Conservation (phyloP, 768 basidiomycete genomes). For the Termitomyces sp. region DNA sequence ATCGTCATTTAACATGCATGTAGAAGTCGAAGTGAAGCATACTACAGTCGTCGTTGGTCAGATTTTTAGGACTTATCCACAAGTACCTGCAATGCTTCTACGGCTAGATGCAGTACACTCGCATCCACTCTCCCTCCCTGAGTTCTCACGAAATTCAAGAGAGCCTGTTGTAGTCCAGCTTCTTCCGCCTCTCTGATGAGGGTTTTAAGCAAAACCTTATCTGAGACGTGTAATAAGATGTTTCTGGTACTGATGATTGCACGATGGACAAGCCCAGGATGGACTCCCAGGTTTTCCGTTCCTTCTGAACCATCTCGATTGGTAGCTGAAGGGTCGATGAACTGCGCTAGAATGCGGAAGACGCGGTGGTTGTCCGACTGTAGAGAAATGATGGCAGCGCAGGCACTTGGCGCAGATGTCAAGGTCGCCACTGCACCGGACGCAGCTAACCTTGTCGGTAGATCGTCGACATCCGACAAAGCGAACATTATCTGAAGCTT, state of each 20-base stretch:
- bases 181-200: slow-evolving; percentile 48
- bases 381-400: slow-evolving; percentile 54
- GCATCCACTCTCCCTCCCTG: slow-evolving; percentile 25
- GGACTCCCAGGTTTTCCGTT: slow-evolving; percentile 18
- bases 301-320: slow-evolving; percentile 23
- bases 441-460: slow-evolving; percentile 82
- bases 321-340: slow-evolving; percentile 54
- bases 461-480: slow-evolving; percentile 81
- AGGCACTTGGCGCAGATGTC: slow-evolving; percentile 55
- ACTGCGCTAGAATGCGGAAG: slow-evolving; percentile 57
- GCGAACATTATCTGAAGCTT: slow-evolving; percentile 81
- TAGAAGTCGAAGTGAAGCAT: background rate
- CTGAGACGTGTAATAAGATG: slow-evolving; percentile 41
- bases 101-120: slow-evolving; percentile 39
- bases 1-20: too few relatives aligned
- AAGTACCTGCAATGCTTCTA: slow-evolving; percentile 41
- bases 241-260: slow-evolving; percentile 73
- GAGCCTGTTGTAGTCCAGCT: slow-evolving; percentile 44
- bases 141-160: slow-evolving; percentile 44
- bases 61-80: slow-evolving; percentile 5
- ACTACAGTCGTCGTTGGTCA: background rate
- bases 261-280: slow-evolving; percentile 70
- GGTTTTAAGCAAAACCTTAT: slow-evolving; percentile 28
- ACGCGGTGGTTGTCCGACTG: slow-evolving; percentile 61
- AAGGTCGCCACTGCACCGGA: slow-evolving; percentile 85